Base-by-base conservation (phyloP, 2,329 filamentous ascomycete species). In the Alternaria incomplexa region DNA sequence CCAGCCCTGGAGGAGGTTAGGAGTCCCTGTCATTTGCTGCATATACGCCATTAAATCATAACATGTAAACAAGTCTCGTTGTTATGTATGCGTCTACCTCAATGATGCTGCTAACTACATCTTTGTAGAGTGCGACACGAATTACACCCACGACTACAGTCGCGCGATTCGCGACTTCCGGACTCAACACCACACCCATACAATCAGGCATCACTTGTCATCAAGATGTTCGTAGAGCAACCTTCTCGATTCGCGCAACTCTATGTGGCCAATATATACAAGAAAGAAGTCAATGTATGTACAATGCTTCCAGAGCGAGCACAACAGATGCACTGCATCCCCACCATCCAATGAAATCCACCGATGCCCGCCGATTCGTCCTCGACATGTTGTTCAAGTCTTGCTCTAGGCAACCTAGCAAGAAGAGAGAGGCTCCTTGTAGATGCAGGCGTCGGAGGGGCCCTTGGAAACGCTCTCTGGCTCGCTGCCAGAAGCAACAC, bases 361-460 rank as follows among this genome's bases (percentile, higher is more conserved):
- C 30, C 28, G 32, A 23, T 26, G 32, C 5, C 48, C 28, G 26
- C 36, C 8, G 45, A 12, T 25, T 30, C 25, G 1, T 26, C 10
- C 44, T 25, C 52, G 3, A 30, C 17, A 15, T 12, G 9, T 22
- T 25, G 25, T 46, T 47, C 3, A 3, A 26, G 17, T 40, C n/a
- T 3, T 52, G 3, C 20, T 12, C 15, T 3, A 52, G 32, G 22
- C 28, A n/a, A 22, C 59, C 52, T 74, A 76, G 67, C 74, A 76
- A 58, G 71, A 47, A 30, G 58, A 40, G 22, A 76, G 48, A 15
- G 28, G 20, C 15, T 59, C 62, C 9, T 60, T 65, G 64, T 67
- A 75, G 15, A 59, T 62, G 64, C 74, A 76, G n/a, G 65, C 61
- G 52, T 81, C 81, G 48, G 67, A 72, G 32, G 71, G 68, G 9